Base-by-base conservation (phyloP, 1,139 yeast species). In the Hemisphaericaspora xylanilytica region DNA sequence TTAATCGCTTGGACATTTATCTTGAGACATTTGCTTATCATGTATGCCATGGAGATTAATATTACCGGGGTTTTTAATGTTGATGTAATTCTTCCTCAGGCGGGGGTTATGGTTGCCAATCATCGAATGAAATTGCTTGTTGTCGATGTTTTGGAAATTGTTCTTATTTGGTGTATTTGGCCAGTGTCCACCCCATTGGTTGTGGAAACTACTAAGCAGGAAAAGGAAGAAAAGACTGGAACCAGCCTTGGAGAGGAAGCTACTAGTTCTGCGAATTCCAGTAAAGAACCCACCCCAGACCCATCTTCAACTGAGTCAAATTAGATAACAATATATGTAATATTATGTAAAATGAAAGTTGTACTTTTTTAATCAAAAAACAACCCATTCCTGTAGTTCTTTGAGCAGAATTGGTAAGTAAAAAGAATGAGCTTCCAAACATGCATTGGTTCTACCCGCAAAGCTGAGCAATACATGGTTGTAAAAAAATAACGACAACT, bases 401-500 rank as follows among this genome's bases (percentile, higher is more conserved):
- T n/a, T n/a, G n/a, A n/a, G n/a, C n/a, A n/a, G n/a, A n/a, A n/a
- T n/a, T n/a, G n/a, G n/a, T n/a, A n/a, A n/a, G n/a, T n/a, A n/a
- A n/a, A n/a, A n/a, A n/a, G n/a, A n/a, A n/a, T n/a, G n/a, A n/a
- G n/a, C n/a, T n/a, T n/a, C n/a, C n/a, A n/a, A n/a, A n/a, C n/a
- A n/a, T n/a, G n/a, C n/a, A n/a, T n/a, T n/a, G n/a, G n/a, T n/a
- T n/a, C n/a, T n/a, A n/a, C n/a, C n/a, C n/a, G n/a, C n/a, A n/a
- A n/a, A n/a, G n/a, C n/a, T n/a, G n/a, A n/a, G n/a, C n/a, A n/a
- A n/a, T n/a, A n/a, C n/a, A n/a, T n/a, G n/a, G n/a, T n/a, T n/a
- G n/a, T n/a, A 5, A 25, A 25, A 25, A 60, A 52, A 56, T 52
- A 53, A 47, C 75, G 77, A 71, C 75, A 70, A 65, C 75, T 68